Percentiles rank a stretch among this genome's conserved stretches.
phyloP scores from a whole-genome alignment of 345 rosid species.

The Melaleuca alternifolia region DNA sequence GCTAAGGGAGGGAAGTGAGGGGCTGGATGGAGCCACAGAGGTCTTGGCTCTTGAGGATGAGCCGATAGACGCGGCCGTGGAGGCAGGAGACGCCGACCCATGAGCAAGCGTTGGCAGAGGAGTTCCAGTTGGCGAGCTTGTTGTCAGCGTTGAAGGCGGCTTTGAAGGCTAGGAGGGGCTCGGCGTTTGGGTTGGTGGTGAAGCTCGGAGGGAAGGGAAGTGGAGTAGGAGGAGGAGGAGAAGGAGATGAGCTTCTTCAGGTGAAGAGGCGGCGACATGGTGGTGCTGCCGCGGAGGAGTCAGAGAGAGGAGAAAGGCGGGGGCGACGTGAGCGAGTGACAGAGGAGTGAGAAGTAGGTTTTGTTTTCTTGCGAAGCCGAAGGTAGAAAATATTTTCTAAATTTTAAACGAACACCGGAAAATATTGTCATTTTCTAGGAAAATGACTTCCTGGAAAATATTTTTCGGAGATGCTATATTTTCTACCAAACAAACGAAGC shows the following conservation, averaged over 20 bases:
- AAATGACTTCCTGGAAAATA: too few species aligned
- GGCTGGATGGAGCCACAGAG: constrained; percentile 13
- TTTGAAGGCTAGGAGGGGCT: constrained; percentile 45
- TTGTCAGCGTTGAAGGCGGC: constrained; percentile 38
- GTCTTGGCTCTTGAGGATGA: constrained; percentile 54
- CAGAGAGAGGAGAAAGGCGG: background rate
- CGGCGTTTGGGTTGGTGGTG: constrained; percentile 31
- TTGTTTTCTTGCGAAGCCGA: background rate
- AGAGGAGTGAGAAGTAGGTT: background rate
- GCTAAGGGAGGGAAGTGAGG: constrained; percentile 25
- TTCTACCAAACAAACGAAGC: too few species aligned
- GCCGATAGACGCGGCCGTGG: constrained; percentile 46
- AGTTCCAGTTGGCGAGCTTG: constrained; percentile 54
- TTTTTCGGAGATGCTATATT: too few species aligned
- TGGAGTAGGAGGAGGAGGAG: background rate
- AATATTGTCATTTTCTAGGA: too few species aligned
- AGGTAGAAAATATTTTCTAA: too few species aligned
- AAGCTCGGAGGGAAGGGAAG: constrained; percentile 6
- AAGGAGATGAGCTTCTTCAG: background rate
- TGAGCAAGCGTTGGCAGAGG: constrained; percentile 34
- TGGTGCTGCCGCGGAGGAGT: background rate
- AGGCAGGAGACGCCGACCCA: constrained; percentile 71
- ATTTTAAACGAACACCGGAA: too few species aligned
- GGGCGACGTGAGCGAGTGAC: background rate
- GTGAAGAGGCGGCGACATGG: background rate